A percentile compares a stretch with the other conserved stretches of the same genome.
Evolutionary conservation across 2,329 filamentous ascomycete genomes (phyloP).

Genomic region (Apiospora rasikravindrae): DNA sequence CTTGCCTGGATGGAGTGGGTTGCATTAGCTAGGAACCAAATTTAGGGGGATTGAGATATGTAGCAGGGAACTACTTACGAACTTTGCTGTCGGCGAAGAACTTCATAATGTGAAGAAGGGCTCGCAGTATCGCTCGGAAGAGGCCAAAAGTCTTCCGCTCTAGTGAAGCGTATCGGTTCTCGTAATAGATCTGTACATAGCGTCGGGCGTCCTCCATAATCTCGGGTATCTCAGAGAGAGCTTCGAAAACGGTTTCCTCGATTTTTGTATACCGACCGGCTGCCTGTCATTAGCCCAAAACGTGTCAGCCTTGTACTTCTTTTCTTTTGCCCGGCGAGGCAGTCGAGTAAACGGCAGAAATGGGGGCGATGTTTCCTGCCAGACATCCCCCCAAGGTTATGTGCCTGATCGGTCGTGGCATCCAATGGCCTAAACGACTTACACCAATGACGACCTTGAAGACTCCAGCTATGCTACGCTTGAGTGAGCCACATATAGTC

Average conservation of each 20-base stretch:
- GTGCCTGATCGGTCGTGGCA: neutral
- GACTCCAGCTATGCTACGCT: neutral
- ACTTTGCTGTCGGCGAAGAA: constrained; percentile 19
- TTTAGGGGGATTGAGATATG: too few relatives aligned
- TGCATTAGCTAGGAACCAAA: too few relatives aligned
- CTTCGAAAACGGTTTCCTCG: neutral
- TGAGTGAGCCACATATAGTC: neutral
- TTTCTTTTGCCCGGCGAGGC: neutral
- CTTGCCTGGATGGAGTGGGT: neutral
- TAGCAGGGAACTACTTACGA: too few relatives aligned
- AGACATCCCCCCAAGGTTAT: too few relatives aligned
- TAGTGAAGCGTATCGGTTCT: neutral
- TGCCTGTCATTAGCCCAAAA: neutral
- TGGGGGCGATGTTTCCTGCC: neutral
- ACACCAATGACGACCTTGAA: neutral
- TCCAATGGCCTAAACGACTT: neutral
- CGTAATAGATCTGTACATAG: neutral
- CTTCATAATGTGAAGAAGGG: constrained; percentile 18
- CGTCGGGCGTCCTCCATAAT: neutral
- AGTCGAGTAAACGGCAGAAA: neutral
- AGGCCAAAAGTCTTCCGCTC: constrained; percentile 10
- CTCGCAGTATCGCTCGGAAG: constrained; percentile 14
- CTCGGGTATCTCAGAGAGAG: neutral
- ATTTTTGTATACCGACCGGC: neutral
- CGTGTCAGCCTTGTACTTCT: neutral